Evolutionary conservation across 352 stramenopile genomes (phyloP).

Genomic region (Phytophthora capsici): DNA sequence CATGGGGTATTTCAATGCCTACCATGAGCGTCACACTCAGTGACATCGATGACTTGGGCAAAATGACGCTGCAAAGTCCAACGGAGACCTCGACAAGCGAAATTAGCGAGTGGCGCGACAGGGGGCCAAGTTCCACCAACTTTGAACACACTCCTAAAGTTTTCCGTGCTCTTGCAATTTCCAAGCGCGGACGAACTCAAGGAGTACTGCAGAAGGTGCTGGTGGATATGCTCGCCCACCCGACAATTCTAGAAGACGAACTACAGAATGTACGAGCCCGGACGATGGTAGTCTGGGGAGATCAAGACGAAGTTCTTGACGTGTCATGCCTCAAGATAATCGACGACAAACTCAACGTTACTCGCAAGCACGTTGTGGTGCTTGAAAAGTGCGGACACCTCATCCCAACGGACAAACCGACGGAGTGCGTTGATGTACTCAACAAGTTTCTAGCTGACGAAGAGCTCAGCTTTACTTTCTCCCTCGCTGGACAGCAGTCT

Average conservation of each 20-base stretch:
- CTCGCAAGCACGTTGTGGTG: constrained; percentile 51
- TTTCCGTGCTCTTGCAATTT: constrained; percentile 34
- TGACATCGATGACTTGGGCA: constrained; percentile 54
- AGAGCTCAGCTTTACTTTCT: constrained; percentile 39
- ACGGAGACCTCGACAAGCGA: constrained; percentile 55
- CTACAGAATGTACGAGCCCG: constrained; percentile 57
- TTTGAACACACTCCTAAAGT: constrained; percentile 33
- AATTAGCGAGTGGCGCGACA: constrained; percentile 33
- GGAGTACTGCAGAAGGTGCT: constrained; percentile 63
- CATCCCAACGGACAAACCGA: constrained; percentile 61
- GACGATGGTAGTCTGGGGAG: constrained; percentile 72
- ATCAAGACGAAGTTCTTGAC: constrained; percentile 68
- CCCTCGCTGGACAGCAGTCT: constrained; percentile 24
- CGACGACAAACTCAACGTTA: constrained; percentile 50
- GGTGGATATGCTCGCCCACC: constrained; percentile 59
- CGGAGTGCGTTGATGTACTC: constrained; percentile 59
- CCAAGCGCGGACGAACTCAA: constrained; percentile 33
- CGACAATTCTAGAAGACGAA: constrained; percentile 64
- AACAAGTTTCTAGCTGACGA: constrained; percentile 60
- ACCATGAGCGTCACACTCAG: constrained; percentile 62
- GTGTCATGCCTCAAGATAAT: constrained; percentile 67
- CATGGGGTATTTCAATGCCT: constrained; percentile 67
- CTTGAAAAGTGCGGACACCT: constrained; percentile 70
- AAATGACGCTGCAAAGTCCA: constrained; percentile 58
- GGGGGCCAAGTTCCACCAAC: constrained; percentile 27